Conservation (phyloP, 177 flowering plant species). For the Vitis hybrid region DNA sequence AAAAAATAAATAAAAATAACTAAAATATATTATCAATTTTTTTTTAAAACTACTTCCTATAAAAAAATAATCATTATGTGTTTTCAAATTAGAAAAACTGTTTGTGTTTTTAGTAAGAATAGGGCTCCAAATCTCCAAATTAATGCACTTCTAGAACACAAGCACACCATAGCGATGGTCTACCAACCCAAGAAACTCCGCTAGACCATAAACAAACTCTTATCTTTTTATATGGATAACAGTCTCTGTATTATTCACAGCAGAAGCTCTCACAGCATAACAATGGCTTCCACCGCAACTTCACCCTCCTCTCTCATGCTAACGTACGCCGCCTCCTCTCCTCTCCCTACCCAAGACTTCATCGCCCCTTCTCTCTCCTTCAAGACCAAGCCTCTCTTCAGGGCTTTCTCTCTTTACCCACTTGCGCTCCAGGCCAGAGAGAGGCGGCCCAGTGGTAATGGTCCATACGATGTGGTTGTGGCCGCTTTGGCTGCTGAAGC, state of each 20-base stretch:
- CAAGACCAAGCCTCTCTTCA: constrained; percentile 30
- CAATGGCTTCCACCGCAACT: constrained; percentile 29
- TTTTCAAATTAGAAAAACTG: too few relatives aligned
- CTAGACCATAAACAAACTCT: constrained; percentile 8
- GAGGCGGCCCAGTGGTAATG: constrained; percentile 7
- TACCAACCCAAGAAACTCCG: not conserved
- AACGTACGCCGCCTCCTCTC: constrained; percentile 23
- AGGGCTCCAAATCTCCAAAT: too few relatives aligned
- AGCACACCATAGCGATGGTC: constrained; percentile 6
- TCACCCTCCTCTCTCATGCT: constrained; percentile 36
- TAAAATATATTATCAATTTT: too few relatives aligned
- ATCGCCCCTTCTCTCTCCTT: constrained; percentile 27
- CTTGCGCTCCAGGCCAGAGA: constrained; percentile 20
- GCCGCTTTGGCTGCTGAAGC: constrained; percentile 54
- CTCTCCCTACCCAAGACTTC: constrained; percentile 27
- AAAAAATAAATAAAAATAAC: too few relatives aligned
- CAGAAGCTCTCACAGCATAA: not conserved
- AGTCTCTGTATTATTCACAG: not conserved
- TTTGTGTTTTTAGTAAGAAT: too few relatives aligned
- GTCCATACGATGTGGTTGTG: constrained; percentile 14
- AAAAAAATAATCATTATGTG: too few relatives aligned
- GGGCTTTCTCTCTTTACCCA: constrained; percentile 30
- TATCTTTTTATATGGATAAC: constrained; percentile 9
- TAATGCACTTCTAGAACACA: too few relatives aligned
- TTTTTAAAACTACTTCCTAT: too few relatives aligned